A percentile compares a stretch with the other conserved stretches of the same genome.
phyloP scores from a whole-genome alignment of 2,329 filamentous ascomycete species.

The Metarhizium brunneum region DNA sequence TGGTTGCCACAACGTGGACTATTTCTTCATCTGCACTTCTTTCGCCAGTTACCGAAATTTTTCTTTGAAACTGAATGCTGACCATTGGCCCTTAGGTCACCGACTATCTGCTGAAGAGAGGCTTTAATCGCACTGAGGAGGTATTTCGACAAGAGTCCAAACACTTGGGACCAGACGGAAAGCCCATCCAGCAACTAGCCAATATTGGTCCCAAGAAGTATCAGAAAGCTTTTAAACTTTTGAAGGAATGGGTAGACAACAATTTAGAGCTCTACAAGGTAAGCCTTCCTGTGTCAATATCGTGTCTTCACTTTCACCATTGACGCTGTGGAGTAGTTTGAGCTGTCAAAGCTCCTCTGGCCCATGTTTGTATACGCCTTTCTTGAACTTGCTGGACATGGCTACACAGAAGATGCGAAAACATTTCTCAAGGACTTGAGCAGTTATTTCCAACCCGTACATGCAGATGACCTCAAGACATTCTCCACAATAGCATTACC shows the following conservation, averaged over 20 bases:
- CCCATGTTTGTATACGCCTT: constrained; percentile 92
- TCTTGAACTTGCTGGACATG: constrained; percentile 65
- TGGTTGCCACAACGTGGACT: neutral
- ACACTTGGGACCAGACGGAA: constrained; percentile 70
- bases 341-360: constrained; percentile 82
- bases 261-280: constrained; percentile 92
- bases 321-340: constrained; percentile 46
- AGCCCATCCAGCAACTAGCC: constrained; percentile 60
- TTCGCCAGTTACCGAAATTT: neutral
- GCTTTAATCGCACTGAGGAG: constrained; percentile 86
- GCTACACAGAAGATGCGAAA: constrained; percentile 63
- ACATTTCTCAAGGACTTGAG: constrained; percentile 63
- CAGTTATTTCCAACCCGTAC: constrained; percentile 62
- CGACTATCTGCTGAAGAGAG: constrained; percentile 92
- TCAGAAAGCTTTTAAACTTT: constrained; percentile 59
- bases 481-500: constrained; percentile 68
- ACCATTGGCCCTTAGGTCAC: constrained; percentile 48
- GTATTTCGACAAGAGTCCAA: constrained; percentile 87
- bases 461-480: constrained; percentile 68
- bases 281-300: constrained; percentile 11
- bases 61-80: constrained; percentile 5
- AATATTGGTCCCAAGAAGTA: constrained; percentile 71
- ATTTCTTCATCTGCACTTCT: neutral
- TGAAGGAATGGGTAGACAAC: constrained; percentile 81
- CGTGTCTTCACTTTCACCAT: neutral